Percentiles rank a stretch among this genome's conserved stretches.
Conservation (phyloP, 1,284 basidiomycete genomes). For the Ceratobasidium papillatum region DNA sequence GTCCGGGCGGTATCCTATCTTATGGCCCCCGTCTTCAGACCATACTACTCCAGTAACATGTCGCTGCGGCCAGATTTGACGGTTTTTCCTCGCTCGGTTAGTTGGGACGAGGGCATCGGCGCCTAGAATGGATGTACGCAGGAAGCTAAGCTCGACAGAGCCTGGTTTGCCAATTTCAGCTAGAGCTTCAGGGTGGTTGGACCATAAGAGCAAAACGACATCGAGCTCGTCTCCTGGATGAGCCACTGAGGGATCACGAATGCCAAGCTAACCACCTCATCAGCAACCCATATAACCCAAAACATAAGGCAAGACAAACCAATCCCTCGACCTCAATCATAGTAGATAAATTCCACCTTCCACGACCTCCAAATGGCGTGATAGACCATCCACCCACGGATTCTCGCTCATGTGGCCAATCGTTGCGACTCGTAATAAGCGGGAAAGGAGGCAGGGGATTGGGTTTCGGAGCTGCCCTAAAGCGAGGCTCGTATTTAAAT, state of each 20-base stretch:
- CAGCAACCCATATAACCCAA: too few species aligned
- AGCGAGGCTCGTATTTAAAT: slow-evolving; percentile 30
- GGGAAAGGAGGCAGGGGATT: background rate
- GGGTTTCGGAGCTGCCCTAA: background rate
- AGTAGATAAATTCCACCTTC: background rate
- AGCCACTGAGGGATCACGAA: background rate
- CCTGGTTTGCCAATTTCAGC: background rate
- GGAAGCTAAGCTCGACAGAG: background rate
- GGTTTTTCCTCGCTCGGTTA: background rate
- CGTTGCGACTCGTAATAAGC: slow-evolving; percentile 1
- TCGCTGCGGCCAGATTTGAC: background rate
- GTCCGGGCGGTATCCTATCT: background rate
- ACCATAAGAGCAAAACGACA: slow-evolving; percentile 9
- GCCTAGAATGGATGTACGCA: background rate
- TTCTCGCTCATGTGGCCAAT: slow-evolving; percentile 23
- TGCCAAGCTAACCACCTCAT: slow-evolving; percentile 25
- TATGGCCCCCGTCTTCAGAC: background rate
- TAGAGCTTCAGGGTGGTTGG: background rate
- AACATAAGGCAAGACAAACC: too few species aligned
- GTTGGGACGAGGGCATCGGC: slow-evolving; percentile 25
- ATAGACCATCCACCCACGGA: slow-evolving; percentile 10
- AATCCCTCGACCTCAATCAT: slow-evolving; percentile 19
- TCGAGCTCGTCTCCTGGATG: background rate
- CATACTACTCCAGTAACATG: background rate
- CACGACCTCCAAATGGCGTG: slow-evolving; percentile 21